A percentile compares a stretch with the other conserved stretches of the same genome.
phyloP scores from a whole-genome alignment of 306 rosid genomes.

The Acmispon strigosus region DNA sequence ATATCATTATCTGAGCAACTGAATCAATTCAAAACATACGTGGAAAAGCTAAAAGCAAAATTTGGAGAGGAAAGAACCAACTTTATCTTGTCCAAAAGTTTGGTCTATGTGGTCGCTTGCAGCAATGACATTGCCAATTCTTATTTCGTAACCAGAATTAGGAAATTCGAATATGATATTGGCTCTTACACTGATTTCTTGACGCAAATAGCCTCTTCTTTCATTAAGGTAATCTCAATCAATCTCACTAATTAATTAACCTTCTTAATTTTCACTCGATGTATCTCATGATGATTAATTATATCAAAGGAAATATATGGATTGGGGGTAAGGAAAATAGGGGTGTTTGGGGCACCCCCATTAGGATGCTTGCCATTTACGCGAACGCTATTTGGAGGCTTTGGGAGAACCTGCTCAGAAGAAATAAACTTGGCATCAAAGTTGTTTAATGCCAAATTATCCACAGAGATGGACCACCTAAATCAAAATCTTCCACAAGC shows the following conservation, averaged over 20 bases:
- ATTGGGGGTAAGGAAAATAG: constrained; percentile 45
- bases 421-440: constrained; percentile 34
- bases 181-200: constrained; percentile 41
- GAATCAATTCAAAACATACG: constrained; percentile 40
- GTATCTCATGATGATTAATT: background rate
- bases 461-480: constrained; percentile 12
- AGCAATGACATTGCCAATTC: constrained; percentile 55
- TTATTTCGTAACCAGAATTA: constrained; percentile 20
- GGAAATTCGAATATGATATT: constrained; percentile 33
- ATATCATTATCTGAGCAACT: constrained; percentile 38
- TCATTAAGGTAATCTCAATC: constrained; percentile 33
- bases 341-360: constrained; percentile 45
- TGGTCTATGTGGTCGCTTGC: constrained; percentile 34
- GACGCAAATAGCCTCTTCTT: constrained; percentile 28
- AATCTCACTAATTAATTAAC: background rate
- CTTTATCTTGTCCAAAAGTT: constrained; percentile 42
- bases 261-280: background rate
- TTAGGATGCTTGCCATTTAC: constrained; percentile 52
- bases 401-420: constrained; percentile 26
- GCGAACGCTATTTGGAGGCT: constrained; percentile 48
- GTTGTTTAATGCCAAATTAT: constrained; percentile 50
- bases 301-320: constrained; percentile 31
- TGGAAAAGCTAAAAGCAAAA: constrained; percentile 28
- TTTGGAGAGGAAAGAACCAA: constrained; percentile 44
- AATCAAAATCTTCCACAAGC: constrained; percentile 18